Evolutionary conservation across 192 early-diverging fungal species (phyloP).

Genomic region (Backusella westeae): DNA sequence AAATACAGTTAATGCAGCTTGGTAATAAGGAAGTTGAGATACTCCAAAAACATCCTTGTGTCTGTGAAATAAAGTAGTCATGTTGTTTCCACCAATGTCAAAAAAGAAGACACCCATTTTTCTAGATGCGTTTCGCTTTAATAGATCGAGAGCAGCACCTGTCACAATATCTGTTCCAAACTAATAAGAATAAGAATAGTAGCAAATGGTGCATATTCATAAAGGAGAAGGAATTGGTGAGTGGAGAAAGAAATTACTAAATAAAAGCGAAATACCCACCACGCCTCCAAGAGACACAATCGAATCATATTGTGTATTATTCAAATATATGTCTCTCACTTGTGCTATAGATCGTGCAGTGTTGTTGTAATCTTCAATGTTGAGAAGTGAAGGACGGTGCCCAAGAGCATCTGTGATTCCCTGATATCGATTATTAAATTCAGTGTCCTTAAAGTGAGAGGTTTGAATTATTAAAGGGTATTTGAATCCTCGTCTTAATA

Average conservation of each 20-base stretch:
- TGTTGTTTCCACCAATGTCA: slow-evolving; percentile 15
- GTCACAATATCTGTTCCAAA: neutral
- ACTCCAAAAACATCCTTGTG: slow-evolving; percentile 1
- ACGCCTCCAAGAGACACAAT: slow-evolving; percentile 16
- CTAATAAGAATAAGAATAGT: neutral
- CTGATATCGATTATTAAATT: neutral
- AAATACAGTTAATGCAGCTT: slow-evolving; percentile 19
- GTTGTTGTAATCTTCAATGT: neutral
- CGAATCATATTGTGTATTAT: neutral
- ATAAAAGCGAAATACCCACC: neutral
- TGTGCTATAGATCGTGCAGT: neutral
- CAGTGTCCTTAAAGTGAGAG: neutral
- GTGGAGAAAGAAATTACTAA: neutral
- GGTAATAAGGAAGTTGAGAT: slow-evolving; percentile 27
- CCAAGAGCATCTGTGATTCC: neutral
- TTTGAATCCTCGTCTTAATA: neutral
- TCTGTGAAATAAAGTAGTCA: slow-evolving; percentile 11
- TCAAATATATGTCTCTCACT: neutral
- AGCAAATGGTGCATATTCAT: neutral
- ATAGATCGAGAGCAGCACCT: neutral
- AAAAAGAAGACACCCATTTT: neutral
- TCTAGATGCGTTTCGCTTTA: neutral
- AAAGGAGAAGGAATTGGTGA: neutral
- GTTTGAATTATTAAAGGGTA: slow-evolving; percentile 3
- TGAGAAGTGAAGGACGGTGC: neutral